Percentiles rank a stretch among this genome's conserved stretches.
Evolutionary conservation across 257 asterid species (phyloP).

Genomic region (Perilla frutescens): DNA sequence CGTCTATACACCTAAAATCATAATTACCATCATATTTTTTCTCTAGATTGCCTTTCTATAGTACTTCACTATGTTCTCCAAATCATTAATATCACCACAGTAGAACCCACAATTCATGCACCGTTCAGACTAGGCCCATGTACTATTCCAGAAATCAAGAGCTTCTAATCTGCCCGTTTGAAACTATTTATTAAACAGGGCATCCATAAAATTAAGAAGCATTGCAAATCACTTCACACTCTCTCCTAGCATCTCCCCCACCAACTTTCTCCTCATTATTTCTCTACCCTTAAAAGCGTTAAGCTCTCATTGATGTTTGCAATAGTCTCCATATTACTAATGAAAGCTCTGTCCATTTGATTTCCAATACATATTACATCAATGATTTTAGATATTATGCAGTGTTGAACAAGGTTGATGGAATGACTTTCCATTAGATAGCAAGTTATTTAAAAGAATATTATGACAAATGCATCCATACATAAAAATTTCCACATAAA

Average conservation of each 20-base stretch:
- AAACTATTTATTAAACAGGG: slow-evolving; percentile 1
- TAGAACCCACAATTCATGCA: not conserved
- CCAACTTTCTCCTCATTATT: not conserved
- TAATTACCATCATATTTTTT: not conserved
- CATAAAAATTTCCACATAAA: not conserved
- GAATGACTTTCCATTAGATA: not conserved
- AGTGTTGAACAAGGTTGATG: not conserved
- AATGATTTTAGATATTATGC: not conserved
- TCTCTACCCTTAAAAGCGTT: not conserved
- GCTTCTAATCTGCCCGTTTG: not conserved
- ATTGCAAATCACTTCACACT: slow-evolving; percentile 13
- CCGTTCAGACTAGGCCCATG: not conserved
- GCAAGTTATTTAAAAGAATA: not conserved
- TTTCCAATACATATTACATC: not conserved
- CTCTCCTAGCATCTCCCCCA: not conserved
- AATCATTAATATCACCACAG: not conserved
- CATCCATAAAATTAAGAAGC: slow-evolving; percentile 12
- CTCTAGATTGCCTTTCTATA: slow-evolving; percentile 10
- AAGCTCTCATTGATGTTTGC: not conserved
- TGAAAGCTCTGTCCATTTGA: not conserved
- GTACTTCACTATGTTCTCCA: slow-evolving; percentile 5
- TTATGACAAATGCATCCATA: not conserved
- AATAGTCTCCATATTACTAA: not conserved
- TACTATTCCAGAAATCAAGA: not conserved
- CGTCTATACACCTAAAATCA: not conserved